Base-by-base conservation (phyloP, 2,329 filamentous ascomycete genomes). In the Arthrobotrys pseudoclavata region DNA sequence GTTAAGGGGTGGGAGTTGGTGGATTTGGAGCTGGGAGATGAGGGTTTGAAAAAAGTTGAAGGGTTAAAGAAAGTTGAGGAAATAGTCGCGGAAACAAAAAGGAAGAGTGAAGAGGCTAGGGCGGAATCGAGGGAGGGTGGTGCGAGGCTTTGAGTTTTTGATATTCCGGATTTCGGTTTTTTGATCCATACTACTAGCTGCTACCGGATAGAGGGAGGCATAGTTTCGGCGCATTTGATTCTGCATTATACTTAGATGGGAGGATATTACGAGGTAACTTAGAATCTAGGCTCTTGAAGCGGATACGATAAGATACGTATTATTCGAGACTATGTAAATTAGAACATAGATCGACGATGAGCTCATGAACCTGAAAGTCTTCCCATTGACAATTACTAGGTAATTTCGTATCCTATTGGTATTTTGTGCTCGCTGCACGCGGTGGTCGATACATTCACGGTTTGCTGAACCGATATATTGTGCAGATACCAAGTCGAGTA, bases 1-100 rank as follows among this genome's bases (percentile, higher is more conserved):
- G 83, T 26, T 88, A 88, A 61, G 82, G 71, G 71, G 31, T 76
- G 83, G 0, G 82, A 84, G 31, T 80, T 55, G 15, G 60, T 61
- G 18, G 61, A 47, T 83, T 52, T 83, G 85, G 72, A 84, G 85
- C 81, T 82, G 83, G 45, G 82, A 82, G 60, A 64, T 47, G 47
- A 69, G 55, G n/a, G 76, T 61, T 31, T 79, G 80, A 50, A 80
- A 40, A 66, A 6, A 52, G 18, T 5, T 13, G 47, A 50, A 53
- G 24, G 26, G 12, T 53, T 18, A 20, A 53, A 53, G 15, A 60
- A 45, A 12, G 13, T 52, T 18, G 18, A 15, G 24, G 62, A 71
- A n/a, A 15, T 29, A 20, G 20, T 9, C 18, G 34, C 42, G 7
- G 42, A 61, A 18, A 12, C 20, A 9, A 45, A 24, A 24, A 40